Conservation (phyloP, 371 early-diverging fungal genomes). For the Syncephalastrum sp. region DNA sequence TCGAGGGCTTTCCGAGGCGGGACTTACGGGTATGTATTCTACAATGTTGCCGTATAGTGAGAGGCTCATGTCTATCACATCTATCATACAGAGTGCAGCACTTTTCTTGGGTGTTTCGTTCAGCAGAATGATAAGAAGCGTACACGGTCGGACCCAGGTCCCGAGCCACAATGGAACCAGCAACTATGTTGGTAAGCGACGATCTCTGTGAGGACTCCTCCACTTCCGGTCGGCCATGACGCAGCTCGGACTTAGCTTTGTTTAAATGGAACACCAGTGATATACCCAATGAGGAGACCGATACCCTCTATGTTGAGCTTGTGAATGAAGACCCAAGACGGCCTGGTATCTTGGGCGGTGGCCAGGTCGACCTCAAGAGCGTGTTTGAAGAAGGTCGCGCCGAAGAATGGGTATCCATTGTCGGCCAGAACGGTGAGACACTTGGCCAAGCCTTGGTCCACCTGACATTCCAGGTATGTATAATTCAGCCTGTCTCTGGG, state of each 20-base stretch:
- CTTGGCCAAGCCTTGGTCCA: slow-evolving; percentile 22
- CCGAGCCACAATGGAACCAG: slow-evolving; percentile 39
- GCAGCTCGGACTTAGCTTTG: not conserved
- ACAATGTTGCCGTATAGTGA: not conserved
- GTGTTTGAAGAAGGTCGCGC: slow-evolving; percentile 19
- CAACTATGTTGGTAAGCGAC: slow-evolving; percentile 27
- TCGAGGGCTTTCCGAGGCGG: slow-evolving; percentile 16
- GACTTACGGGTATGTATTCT: slow-evolving; percentile 8
- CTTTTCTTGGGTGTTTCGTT: slow-evolving; percentile 41
- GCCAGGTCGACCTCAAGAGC: slow-evolving; percentile 17
- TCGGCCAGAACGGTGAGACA: slow-evolving; percentile 15
- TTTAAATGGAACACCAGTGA: not conserved
- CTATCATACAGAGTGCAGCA: slow-evolving; percentile 17
- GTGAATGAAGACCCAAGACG: slow-evolving; percentile 35
- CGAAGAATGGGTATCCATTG: slow-evolving; percentile 36
- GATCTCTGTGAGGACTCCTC: not conserved
- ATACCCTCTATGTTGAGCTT: slow-evolving; percentile 27
- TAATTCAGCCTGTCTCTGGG: not conserved
- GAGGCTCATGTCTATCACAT: not conserved
- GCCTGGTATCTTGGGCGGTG: slow-evolving; percentile 35
- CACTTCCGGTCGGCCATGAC: not conserved
- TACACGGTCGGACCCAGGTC: slow-evolving; percentile 31
- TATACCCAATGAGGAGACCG: slow-evolving; percentile 20
- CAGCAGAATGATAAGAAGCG: slow-evolving; percentile 40
- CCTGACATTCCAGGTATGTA: slow-evolving; percentile 18